Percentiles rank a stretch among this genome's conserved stretches.
phyloP scores from a whole-genome alignment of 148 eudicot genomes.

The Rhododendron ovatum region DNA sequence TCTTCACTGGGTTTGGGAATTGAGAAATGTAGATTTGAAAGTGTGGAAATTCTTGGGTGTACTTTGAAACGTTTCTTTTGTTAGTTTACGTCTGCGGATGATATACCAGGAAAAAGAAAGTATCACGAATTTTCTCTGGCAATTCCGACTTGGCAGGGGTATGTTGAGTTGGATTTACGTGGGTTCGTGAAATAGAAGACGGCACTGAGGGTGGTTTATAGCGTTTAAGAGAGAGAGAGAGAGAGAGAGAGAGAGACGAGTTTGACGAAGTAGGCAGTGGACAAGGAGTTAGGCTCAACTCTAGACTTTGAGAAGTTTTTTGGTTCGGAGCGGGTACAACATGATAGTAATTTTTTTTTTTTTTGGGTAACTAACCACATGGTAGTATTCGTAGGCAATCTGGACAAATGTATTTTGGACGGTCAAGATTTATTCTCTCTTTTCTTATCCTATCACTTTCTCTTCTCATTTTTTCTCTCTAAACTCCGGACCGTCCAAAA shows the following conservation, averaged over 20 bases:
- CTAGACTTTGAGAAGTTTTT: background rate
- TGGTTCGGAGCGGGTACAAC: no score
- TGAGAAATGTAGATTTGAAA: background rate
- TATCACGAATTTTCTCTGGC: background rate
- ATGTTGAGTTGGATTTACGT: background rate
- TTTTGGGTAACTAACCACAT: no score
- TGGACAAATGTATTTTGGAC: no score
- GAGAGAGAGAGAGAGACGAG: background rate
- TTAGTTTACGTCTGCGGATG: background rate
- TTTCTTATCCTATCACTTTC: rapidly evolving
- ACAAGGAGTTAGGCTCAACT: background rate
- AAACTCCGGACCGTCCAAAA: no score
- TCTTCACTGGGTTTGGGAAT: no score
- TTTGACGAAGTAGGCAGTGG: background rate
- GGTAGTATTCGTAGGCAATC: no score
- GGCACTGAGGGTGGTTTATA: background rate
- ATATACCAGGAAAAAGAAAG: background rate
- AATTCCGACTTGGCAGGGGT: background rate
- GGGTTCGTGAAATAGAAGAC: background rate
- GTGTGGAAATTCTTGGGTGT: background rate
- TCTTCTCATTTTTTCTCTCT: no score
- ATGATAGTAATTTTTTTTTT: no score
- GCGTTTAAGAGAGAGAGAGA: background rate
- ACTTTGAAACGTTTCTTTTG: background rate
- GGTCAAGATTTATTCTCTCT: no score